Base-by-base conservation (phyloP, 129 eudicot genomes). In the Smallanthus sonchifolius region DNA sequence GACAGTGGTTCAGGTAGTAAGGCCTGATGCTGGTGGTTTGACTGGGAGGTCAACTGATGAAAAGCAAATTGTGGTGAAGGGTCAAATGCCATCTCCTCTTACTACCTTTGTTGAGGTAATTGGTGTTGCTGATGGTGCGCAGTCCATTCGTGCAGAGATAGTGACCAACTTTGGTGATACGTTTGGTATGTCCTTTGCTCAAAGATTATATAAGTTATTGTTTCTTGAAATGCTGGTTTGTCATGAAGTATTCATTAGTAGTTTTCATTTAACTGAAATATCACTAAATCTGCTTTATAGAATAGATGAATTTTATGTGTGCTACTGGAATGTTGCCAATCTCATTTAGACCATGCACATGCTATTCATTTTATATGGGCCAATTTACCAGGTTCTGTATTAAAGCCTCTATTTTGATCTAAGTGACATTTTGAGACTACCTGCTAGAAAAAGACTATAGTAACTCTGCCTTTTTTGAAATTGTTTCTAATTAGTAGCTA, bases 151-250 rank as follows among this genome's bases (percentile, higher is more conserved):
- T 20, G 93, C 98, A 4, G 96, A 94, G 15, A 81, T 75, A 1
- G 83, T 89, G 88, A 90, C 93, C 72, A 94, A 90, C 67, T 90
- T 94, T 67, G 98, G 98, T 34, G 98, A 94, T 83, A 36, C 65
- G 10, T 81, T 92, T 39, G 97, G 96, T 90, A 86, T 36, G 60
- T 6, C 37, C 44, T 35, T 67, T 63, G 6, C 37, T 49, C 19
- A 49, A 24, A 38, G 34, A 45, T 38, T 32, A 2, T n/a, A 2
- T n/a, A 24, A 11, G 17, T 37, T 8, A 0, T 11, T 35, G 15
- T 59, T 69, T 24, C n/a, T 52, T 69, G 8, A 37, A 42, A 43
- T 78, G 57, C 1, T 45, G 32, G 55, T 39, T 52, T 66, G 20
- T 9, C 45, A 9, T 51, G 48, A 16, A 69, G 34, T 17, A 55